Base-by-base conservation (phyloP, 2,329 filamentous ascomycete species). In the Botrytis paeoniae region DNA sequence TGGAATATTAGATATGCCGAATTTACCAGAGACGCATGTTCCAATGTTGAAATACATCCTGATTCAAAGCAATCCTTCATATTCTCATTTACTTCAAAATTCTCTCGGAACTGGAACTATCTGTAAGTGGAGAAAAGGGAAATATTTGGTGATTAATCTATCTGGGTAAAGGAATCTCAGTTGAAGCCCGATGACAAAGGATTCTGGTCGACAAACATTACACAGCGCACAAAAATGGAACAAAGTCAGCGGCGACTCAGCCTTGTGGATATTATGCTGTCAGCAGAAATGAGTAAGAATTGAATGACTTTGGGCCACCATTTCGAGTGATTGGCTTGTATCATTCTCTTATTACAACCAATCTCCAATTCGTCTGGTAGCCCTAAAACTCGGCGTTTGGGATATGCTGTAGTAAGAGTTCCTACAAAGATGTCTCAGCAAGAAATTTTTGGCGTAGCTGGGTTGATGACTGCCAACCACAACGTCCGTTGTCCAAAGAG, bases 1-100 rank as follows among this genome's bases (percentile, higher is more conserved):
- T 3, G n/a, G 1, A 32, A 29, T 18, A 29, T 18, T 1, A 9
- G 3, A 32, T 3, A 8, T 1, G 7, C 7, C 16, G 4, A 14
- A 29, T 57, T 57, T 57, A 18, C 16, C 51, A 8, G 7, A 9
- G 7, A 9, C 14, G 18, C 14, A 57, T 57, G 6, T 9, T 3
- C 51, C 14, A 18, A 54, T 57, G 3, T 6, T 29, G 14, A 18
- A 18, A 57, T 7, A 29, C 7, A 18, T 29, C 2, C n/a, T 18
- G n/a, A 18, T 18, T 57, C 14, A 29, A n/a, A 29, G 6, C 3
- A 25, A 57, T 57, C 51, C 14, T 57, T 57, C n/a, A 2, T 57
- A 32, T 18, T 29, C 14, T 29, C 16, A 32, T 29, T 9, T 0
- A 29, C 12, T 18, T 18, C n/a, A 8, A 57, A 4, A 1, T 57